These are phyloP conservation scores for Candida schatavii DNA, from an alignment of 805 yeast genomes.

Conservation along the genomic window DNA sequence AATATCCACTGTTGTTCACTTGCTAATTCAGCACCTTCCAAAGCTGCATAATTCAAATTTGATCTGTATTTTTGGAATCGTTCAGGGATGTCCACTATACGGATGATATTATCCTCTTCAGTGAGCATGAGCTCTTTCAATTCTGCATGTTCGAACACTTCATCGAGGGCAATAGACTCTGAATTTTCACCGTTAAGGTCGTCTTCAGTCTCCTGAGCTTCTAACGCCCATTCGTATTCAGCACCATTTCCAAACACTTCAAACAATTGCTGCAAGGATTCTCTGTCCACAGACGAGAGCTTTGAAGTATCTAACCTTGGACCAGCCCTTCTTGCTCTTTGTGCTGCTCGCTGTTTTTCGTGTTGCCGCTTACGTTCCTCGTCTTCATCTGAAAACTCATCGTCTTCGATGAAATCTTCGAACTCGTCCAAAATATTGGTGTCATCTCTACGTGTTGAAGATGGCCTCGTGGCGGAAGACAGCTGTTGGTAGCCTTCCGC, in stretches of 20 bases:
- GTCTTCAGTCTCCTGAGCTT: constrained; percentile 72
- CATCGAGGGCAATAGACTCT: constrained; percentile 66
- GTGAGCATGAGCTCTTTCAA: constrained; percentile 87
- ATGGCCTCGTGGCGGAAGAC: constrained; percentile 12
- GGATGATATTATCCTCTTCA: constrained; percentile 83
- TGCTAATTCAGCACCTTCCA: constrained; percentile 64
- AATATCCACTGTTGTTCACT: constrained; percentile 81
- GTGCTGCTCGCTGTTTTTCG: constrained; percentile 21
- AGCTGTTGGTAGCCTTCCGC: constrained; percentile 4
- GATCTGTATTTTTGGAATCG: constrained; percentile 78
- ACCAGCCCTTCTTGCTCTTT: constrained; percentile 30
- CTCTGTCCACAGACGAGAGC: constrained; percentile 72
- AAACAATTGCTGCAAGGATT: constrained; percentile 85
- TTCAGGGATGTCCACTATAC: constrained; percentile 88
- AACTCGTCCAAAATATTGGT: constrained; percentile 68
- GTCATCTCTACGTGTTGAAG: constrained; percentile 19
- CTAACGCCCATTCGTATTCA: constrained; percentile 97
- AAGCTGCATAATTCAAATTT: constrained; percentile 62
- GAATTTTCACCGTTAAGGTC: constrained; percentile 51
- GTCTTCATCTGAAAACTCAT: constrained; percentile 89
- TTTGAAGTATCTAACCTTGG: constrained; percentile 56
- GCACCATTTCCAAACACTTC: constrained; percentile 97
- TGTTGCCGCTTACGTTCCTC: constrained; percentile 36
- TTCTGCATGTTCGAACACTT: constrained; percentile 93
- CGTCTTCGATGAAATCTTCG: constrained; percentile 97